Conservation (phyloP, 805 yeast species). For the Teunomyces cretensis region DNA sequence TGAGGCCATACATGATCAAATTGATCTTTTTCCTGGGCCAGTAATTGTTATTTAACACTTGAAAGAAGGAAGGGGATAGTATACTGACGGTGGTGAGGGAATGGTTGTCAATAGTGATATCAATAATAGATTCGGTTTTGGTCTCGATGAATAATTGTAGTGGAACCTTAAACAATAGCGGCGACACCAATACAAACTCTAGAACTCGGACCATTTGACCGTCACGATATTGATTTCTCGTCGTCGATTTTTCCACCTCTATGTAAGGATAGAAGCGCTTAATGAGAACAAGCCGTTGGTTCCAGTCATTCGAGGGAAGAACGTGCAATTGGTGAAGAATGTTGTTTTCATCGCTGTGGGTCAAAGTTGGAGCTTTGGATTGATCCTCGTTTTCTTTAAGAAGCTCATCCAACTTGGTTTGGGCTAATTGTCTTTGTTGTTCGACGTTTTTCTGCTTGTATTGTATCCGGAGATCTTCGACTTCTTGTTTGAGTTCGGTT, state of each 20-base stretch:
- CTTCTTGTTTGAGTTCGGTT: conserved; percentile 11
- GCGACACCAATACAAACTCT: conserved; percentile 16
- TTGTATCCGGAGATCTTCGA: conserved; percentile 16
- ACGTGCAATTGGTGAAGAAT: conserved; percentile 29
- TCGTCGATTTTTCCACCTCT: conserved; percentile 14
- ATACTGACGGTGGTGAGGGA: conserved; percentile 12
- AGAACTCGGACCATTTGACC: conserved; percentile 14
- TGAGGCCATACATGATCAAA: conserved; percentile 30
- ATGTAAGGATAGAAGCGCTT: conserved; percentile 27
- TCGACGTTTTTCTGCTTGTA: conserved; percentile 13
- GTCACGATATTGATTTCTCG: conserved; percentile 11
- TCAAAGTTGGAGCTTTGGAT: neutral
- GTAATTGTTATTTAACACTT: conserved; percentile 21
- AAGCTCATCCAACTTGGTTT: conserved; percentile 17
- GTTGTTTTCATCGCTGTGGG: conserved; percentile 16
- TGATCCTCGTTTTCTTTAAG: conserved; percentile 17
- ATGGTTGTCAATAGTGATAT: neutral
- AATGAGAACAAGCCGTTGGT: conserved; percentile 11
- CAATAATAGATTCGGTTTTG: conserved; percentile 9
- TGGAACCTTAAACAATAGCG: conserved; percentile 21
- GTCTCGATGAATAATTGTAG: conserved; percentile 15
- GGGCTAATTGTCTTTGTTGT: conserved; percentile 10
- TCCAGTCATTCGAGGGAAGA: conserved; percentile 36
- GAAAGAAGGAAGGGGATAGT: conserved; percentile 23
- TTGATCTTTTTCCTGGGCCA: conserved; percentile 25